Evolutionary conservation across 768 basidiomycete species (phyloP), one percentile per base, ranked within the genome.

Genomic region (Coprinopsis marcescibilis): DNA sequence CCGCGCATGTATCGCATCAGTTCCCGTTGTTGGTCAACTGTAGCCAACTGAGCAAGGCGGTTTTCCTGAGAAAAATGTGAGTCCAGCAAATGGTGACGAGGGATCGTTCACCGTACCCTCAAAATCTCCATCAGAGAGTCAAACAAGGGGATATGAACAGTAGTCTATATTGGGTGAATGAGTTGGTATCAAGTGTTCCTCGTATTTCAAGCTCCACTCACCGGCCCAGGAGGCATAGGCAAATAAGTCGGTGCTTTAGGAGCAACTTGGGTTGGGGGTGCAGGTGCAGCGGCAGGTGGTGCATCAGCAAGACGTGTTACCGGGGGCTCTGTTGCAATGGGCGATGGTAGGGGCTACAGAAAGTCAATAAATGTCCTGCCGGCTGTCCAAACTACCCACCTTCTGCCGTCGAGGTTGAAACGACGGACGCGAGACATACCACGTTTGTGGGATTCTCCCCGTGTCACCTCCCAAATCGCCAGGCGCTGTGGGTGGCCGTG

Each of bases 11-110:
- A 90, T 43, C 83, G 69, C 77, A 87, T 87, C 42, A 89, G 66
- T 58, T 86, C 85, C 30, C 85, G 75, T 53, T 87, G 86, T 56
- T 90, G 86, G 38, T 85, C 82, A 12, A 89, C 75, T 21, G 84
- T 83, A 0, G 85, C 86, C 15, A 79, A 62, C 60, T 87, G 84
- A 1, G 84, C 84, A 4, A 78, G 62, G 3, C 83, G 83, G 60
- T 85, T 88, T 67, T 89, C 84, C 88, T 90, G 53, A 43, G 40
- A 29, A 33, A 6, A n/a, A 41, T 29, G 20, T 33, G 10, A 20
- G 20, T 12, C 33, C 11, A 46, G 30, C 15, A 51, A 12, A 32
- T 19, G 50, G 4, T 26, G 8, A 45, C 48, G 17, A 51, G 25
- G 12, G 15, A n/a, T 8, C 21, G 17, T 15, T 20, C 23, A 15